These are phyloP conservation scores for Pyrenopolyporus hunteri DNA, from an alignment of 495 filamentous ascomycete species.

Conservation along the genomic window DNA sequence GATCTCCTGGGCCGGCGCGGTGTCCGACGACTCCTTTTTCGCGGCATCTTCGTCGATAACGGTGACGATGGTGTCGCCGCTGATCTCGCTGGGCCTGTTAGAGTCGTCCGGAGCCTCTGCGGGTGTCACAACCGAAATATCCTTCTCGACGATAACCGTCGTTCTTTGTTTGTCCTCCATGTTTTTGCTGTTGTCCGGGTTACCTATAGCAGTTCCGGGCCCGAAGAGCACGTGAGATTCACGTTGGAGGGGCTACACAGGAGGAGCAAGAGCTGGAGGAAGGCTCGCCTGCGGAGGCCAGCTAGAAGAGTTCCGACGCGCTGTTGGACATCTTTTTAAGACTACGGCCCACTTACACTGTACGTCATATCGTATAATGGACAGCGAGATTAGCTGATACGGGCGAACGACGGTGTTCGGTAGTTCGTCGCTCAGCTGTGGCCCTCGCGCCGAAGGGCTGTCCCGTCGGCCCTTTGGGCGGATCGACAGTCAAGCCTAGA, in stretches of 20 bases:
- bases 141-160: conserved; percentile 24
- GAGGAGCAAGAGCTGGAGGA: conserved; percentile 20
- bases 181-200: conserved; percentile 7
- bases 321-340: conserved; percentile 12
- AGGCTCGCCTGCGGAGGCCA: neutral
- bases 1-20: conserved; percentile 38
- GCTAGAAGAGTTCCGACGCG: conserved; percentile 5
- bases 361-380: conserved; percentile 1
- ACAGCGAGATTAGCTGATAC: conserved; percentile 15
- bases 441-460: conserved; percentile 1
- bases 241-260: conserved; percentile 8
- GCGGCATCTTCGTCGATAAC: conserved; percentile 1
- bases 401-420: conserved; percentile 25
- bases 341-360: neutral
- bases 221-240: conserved; percentile 14
- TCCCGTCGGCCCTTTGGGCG: conserved; percentile 23
- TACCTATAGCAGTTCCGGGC: neutral
- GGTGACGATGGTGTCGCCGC: conserved; percentile 11
- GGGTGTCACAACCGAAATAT: conserved; percentile 7
- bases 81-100: conserved; percentile 12
- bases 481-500: conserved; percentile 23
- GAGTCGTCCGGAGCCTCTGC: neutral
- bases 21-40: conserved; percentile 15
- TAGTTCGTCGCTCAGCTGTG: neutral
- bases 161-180: conserved; percentile 26